Percentiles rank a stretch among this genome's conserved stretches.
Evolutionary conservation across 331 rosid species (phyloP).

Genomic region (Phaseolus coccineus): DNA sequence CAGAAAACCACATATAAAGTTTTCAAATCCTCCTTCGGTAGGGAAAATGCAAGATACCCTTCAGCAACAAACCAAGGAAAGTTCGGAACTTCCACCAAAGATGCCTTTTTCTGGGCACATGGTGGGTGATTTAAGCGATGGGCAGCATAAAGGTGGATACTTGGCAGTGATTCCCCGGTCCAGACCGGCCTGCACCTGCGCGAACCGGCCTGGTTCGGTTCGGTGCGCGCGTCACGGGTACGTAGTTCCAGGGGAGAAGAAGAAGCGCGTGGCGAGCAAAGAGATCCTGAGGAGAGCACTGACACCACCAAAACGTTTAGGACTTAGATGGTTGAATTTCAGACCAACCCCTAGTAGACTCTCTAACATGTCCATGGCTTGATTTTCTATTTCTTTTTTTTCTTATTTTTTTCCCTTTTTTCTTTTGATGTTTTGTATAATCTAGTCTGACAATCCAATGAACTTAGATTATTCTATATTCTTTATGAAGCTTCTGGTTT

Average conservation of each 20-base stretch:
- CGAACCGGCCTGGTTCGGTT: constrained; percentile 60
- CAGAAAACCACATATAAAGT: neutral
- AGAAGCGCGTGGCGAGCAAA: constrained; percentile 63
- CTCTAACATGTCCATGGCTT: constrained; percentile 83
- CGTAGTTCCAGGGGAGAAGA: constrained; percentile 57
- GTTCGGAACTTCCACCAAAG: constrained; percentile 40
- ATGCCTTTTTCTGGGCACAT: neutral
- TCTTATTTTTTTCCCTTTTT: too few species aligned
- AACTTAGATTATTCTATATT: constrained; percentile 39
- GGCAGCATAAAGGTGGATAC: constrained; percentile 41
- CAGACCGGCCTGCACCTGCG: constrained; percentile 59
- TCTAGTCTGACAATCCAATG: constrained; percentile 40
- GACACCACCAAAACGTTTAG: constrained; percentile 59
- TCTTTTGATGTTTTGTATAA: constrained; percentile 46
- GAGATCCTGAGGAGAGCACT: constrained; percentile 82
- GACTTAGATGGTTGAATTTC: constrained; percentile 84
- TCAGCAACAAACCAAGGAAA: constrained; percentile 40
- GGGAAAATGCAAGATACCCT: constrained; percentile 44
- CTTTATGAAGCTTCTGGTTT: constrained; percentile 26
- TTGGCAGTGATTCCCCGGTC: constrained; percentile 44
- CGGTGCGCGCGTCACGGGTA: constrained; percentile 61
- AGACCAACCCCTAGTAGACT: constrained; percentile 90
- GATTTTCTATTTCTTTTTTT: neutral
- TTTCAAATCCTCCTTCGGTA: neutral
- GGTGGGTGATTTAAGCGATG: constrained; percentile 29